Conservation (phyloP, 1,284 basidiomycete genomes). For the Peniophora sp. region DNA sequence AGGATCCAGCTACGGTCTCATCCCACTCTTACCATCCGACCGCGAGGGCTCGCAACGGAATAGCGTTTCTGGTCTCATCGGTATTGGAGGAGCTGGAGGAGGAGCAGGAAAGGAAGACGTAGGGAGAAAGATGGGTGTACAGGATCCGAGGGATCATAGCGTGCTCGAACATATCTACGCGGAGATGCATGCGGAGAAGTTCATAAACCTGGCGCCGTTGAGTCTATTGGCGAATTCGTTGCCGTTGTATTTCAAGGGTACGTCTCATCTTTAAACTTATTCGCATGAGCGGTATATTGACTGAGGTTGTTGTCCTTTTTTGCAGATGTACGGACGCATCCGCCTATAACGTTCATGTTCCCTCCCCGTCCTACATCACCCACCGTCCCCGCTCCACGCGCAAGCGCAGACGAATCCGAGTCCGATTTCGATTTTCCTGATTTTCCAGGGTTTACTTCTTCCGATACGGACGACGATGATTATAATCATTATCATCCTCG, state of each 20-base stretch:
- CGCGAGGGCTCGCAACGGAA: too few species aligned
- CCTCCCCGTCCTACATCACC: constrained; percentile 37
- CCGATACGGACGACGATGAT: too few species aligned
- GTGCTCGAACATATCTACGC: constrained; percentile 56
- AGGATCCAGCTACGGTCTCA: too few species aligned
- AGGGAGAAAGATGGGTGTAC: neutral
- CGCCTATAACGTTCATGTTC: constrained; percentile 50
- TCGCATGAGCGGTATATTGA: neutral
- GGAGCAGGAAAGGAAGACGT: neutral
- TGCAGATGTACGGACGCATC: constrained; percentile 59
- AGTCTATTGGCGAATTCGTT: constrained; percentile 52
- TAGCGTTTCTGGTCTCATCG: too few species aligned
- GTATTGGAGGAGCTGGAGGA: neutral
- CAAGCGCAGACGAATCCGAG: constrained; percentile 3
- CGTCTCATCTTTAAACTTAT: constrained; percentile 9
- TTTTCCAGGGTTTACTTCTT: neutral
- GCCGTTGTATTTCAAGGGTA: constrained; percentile 53
- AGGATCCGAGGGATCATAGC: constrained; percentile 60
- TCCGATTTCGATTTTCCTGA: constrained; percentile 21
- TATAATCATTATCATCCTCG: too few species aligned
- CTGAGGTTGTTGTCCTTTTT: too few species aligned
- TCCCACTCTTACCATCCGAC: too few species aligned
- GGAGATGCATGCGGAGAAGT: constrained; percentile 56
- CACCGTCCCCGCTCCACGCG: constrained; percentile 3
- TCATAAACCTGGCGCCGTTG: constrained; percentile 57